Conservation (phyloP, 1,139 yeast species). For the Zygosaccharomyces pseudobailii region DNA sequence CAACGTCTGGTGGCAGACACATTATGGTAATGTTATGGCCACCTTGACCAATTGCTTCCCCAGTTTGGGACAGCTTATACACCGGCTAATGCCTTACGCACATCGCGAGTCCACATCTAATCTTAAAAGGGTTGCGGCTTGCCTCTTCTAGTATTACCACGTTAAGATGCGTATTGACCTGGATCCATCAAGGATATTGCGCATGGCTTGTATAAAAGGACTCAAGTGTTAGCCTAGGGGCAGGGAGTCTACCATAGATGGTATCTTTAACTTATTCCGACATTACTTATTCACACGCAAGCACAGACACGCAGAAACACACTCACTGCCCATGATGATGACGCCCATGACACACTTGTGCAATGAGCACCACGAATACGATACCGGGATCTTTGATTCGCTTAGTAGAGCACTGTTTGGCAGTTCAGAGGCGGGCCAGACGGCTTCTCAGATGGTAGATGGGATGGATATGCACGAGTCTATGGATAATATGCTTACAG, state of each 20-base stretch:
- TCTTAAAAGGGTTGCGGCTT: background rate
- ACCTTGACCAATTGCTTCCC: background rate
- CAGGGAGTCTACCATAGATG: background rate
- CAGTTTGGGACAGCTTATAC: background rate
- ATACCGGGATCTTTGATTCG: conserved; percentile 11
- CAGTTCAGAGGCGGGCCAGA: background rate
- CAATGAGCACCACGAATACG: conserved; percentile 13
- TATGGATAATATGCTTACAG: conserved; percentile 11
- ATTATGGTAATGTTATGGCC: background rate
- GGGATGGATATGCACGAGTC: conserved; percentile 8
- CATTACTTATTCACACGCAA: background rate
- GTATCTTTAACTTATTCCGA: background rate
- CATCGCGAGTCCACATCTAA: background rate
- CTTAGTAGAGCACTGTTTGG: conserved; percentile 4
- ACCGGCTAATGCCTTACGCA: background rate
- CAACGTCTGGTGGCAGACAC: background rate
- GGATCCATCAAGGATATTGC: background rate
- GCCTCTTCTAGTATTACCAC: background rate
- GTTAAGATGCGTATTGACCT: background rate
- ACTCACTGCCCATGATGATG: background rate
- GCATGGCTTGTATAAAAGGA: background rate
- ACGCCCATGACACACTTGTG: conserved; percentile 6
- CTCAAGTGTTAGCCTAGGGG: background rate
- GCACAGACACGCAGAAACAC: background rate
- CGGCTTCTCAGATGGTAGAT: background rate